phyloP scores from a whole-genome alignment of 768 basidiomycete species.

The Auricularia heimuer region DNA sequence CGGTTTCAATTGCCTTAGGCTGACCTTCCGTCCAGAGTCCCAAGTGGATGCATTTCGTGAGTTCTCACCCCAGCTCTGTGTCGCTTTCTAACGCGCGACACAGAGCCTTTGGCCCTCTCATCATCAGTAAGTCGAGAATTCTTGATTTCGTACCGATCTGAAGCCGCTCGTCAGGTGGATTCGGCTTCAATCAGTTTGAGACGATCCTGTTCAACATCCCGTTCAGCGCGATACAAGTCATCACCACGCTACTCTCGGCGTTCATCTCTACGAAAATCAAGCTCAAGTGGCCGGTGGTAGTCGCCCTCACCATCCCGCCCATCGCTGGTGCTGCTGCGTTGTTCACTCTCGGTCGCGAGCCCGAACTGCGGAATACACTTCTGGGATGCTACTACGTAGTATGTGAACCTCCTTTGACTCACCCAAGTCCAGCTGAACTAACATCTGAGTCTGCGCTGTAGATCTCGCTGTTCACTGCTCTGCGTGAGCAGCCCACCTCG shows the following conservation, averaged over 20 bases:
- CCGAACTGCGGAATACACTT: constrained; percentile 21
- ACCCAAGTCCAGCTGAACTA: not conserved
- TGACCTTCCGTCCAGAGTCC: constrained; percentile 13
- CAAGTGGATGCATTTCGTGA: constrained; percentile 29
- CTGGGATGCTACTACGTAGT: constrained; percentile 30
- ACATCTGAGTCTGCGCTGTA: constrained; percentile 4
- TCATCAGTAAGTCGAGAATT: constrained; percentile 18
- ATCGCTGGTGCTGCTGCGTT: constrained; percentile 30
- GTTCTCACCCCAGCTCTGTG: too few relatives aligned
- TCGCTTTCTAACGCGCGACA: too few relatives aligned
- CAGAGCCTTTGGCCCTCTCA: constrained; percentile 34
- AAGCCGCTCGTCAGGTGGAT: constrained; percentile 21
- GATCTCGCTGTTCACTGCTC: constrained; percentile 27
- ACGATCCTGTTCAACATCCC: constrained; percentile 43
- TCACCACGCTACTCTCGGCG: constrained; percentile 28
- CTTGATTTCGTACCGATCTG: constrained; percentile 9
- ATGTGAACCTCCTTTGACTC: not conserved
- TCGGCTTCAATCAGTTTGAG: constrained; percentile 31
- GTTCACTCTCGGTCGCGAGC: constrained; percentile 23
- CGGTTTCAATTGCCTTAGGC: not conserved
- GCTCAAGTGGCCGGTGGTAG: constrained; percentile 32
- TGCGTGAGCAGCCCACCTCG: constrained; percentile 17
- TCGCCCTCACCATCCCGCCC: constrained; percentile 27
- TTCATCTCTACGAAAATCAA: constrained; percentile 27
- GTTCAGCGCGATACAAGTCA: constrained; percentile 33